These are phyloP conservation scores for Polytolypa hystricis DNA, from an alignment of 2,329 filamentous ascomycete species.

Conservation along the genomic window DNA sequence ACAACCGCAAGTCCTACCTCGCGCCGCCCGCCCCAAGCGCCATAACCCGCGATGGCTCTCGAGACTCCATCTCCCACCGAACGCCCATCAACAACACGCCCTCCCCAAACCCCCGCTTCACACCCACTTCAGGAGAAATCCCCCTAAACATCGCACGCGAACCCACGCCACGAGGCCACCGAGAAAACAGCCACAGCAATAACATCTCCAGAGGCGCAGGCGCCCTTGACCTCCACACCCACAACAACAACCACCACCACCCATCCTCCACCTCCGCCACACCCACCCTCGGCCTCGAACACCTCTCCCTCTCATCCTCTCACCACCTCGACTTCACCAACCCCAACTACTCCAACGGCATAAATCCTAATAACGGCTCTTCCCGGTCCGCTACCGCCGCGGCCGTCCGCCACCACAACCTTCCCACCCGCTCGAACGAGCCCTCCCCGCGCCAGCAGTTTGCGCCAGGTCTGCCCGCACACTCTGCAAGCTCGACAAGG, in stretches of 20 bases:
- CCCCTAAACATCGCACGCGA: conserved; percentile 42
- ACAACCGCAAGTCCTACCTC: conserved; percentile 91
- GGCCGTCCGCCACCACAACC: no score
- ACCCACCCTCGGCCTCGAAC: conserved; percentile 31
- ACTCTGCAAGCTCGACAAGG: no score
- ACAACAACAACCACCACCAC: no score
- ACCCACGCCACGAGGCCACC: conserved; percentile 19
- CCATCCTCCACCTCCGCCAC: no score
- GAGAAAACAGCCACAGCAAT: conserved; percentile 14
- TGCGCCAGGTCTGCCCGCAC: no score
- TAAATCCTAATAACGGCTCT: no score
- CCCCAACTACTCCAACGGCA: no score
- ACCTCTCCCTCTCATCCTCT: conserved; percentile 26
- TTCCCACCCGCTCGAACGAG: conserved; percentile 20
- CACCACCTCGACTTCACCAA: conserved; percentile 4
- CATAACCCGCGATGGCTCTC: conserved; percentile 50
- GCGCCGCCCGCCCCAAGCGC: conserved; percentile 71
- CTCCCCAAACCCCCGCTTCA: conserved; percentile 40
- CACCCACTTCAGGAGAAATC: conserved; percentile 62
- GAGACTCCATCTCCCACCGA: conserved; percentile 37
- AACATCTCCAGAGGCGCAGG: no score
- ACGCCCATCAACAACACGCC: conserved; percentile 17
- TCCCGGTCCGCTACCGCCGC: no score
- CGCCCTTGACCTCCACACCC: no score
- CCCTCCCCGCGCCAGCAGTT: no score